phyloP scores from a whole-genome alignment of 2,329 filamentous ascomycete genomes.

The Ramularia endophylla region DNA sequence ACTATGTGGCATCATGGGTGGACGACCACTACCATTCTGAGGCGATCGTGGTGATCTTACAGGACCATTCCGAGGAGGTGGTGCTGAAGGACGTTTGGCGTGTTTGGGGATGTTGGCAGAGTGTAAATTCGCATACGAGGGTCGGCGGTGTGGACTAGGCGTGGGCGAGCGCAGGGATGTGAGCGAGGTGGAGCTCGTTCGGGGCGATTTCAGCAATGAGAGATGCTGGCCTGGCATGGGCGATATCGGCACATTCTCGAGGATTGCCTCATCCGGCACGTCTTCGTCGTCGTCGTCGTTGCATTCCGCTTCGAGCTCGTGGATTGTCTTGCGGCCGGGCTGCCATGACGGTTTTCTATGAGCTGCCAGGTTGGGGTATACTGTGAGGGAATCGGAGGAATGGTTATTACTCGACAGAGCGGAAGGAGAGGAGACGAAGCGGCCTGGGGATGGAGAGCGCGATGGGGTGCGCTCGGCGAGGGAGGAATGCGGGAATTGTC shows the following conservation, averaged over 20 bases:
- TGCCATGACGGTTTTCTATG: conserved; percentile 55
- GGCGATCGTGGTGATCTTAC: conserved; percentile 26
- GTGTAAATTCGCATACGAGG: conserved; percentile 26
- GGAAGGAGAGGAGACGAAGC: conserved; percentile 13
- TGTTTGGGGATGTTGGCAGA: conserved; percentile 32
- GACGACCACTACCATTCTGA: conserved; percentile 17
- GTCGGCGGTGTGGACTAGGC: conserved; percentile 30
- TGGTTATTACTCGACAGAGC: conserved; percentile 20
- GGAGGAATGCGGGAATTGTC: neutral
- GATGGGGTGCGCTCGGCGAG: conserved; percentile 17
- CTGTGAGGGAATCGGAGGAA: conserved; percentile 12
- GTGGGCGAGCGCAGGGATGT: conserved; percentile 22
- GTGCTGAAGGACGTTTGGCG: conserved; percentile 28
- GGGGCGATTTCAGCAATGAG: conserved; percentile 17
- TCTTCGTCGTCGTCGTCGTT: conserved; percentile 65
- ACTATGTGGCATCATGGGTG: conserved; percentile 27
- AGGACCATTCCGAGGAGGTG: conserved; percentile 20
- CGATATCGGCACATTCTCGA: conserved; percentile 78
- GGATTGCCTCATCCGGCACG: conserved; percentile 69
- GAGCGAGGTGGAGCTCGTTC: conserved; percentile 1
- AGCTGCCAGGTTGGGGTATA: too few species aligned
- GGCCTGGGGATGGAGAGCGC: conserved; percentile 28
- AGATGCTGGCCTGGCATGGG: conserved; percentile 43
- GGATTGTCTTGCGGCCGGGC: conserved; percentile 59
- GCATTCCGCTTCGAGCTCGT: conserved; percentile 71